phyloP scores from a whole-genome alignment of 2,329 filamentous ascomycete species.

The Epichloe hybrida region DNA sequence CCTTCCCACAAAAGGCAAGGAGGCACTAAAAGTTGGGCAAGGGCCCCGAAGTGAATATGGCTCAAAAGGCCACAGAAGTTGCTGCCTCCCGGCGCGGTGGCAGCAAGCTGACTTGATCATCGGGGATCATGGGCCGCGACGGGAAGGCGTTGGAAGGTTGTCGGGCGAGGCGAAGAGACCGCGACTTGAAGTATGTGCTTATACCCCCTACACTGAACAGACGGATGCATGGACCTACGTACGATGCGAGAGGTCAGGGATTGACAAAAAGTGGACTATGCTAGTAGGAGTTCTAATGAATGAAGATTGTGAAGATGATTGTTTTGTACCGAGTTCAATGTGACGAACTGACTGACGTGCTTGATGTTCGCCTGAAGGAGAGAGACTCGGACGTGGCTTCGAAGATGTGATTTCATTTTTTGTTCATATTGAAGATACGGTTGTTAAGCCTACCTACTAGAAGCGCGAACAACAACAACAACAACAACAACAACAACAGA shows the following conservation, averaged over 20 bases:
- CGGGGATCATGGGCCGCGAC: neutral
- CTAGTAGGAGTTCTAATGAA: slow-evolving; percentile 23
- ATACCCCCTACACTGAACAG: slow-evolving; percentile 22
- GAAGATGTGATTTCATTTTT: neutral
- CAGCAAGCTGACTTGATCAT: slow-evolving; percentile 1
- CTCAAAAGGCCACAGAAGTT: slow-evolving; percentile 1
- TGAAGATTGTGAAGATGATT: slow-evolving; percentile 4
- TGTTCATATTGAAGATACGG: neutral
- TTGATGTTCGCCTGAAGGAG: neutral
- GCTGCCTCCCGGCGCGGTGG: slow-evolving; percentile 2
- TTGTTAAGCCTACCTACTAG: too few relatives aligned
- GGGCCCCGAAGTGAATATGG: slow-evolving; percentile 14
- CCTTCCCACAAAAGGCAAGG: slow-evolving; percentile 17
- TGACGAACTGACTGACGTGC: neutral
- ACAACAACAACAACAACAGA: too few relatives aligned
- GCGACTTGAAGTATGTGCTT: slow-evolving; percentile 25
- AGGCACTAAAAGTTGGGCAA: slow-evolving; percentile 21
- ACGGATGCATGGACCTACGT: slow-evolving; percentile 19
- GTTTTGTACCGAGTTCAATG: neutral
- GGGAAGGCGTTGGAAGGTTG: slow-evolving; percentile 26
- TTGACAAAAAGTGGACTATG: slow-evolving; percentile 20
- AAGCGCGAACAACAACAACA: too few relatives aligned
- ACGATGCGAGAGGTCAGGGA: slow-evolving; percentile 21
- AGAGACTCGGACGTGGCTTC: too few relatives aligned
- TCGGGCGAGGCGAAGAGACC: slow-evolving; percentile 22